Base-by-base conservation (phyloP, 1,284 basidiomycete genomes). In the Phenoliferia sp. region DNA sequence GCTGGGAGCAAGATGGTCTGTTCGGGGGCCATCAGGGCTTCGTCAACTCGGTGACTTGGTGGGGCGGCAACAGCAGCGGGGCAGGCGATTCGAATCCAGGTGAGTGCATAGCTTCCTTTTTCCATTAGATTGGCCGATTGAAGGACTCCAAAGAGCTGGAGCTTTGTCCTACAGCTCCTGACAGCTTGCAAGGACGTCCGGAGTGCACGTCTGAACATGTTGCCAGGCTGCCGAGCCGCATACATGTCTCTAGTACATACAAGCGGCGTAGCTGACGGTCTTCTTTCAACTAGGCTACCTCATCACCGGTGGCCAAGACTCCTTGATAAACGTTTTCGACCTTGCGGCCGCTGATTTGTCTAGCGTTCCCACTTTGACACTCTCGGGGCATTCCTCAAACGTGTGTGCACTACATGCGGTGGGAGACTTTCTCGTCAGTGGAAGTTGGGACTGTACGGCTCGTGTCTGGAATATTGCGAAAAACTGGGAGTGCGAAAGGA, bases 371-470 rank as follows among this genome's bases (percentile, higher is more conserved):
- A 76, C 77, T 1, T n/a, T 59, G 7, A 76, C 75, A 1, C 70
- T 81, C 34, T 65, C 80, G 28, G 96, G 95, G 34, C 96, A 99
- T 79, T 84, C 85, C 4, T 87, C 89, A 66, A 99, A 99, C 76
- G 85, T 99, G n/a, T 98, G 95, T 79, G 85, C 92, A 32, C 82
- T 99, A 68, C 85, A 92, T 76, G 84, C 85, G 3, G 85, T 85
- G 22, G 90, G 91, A 5, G n/a, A 52, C 9, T 19, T 35, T 16
- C 82, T 86, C 61, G 87, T 94, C 63, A 94, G 92, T 22, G 95
- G 94, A 28, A 95, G 92, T 69, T 99, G 95, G 95, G 96, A 99
- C 80, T 88, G 91, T 74, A 94, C 94, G 0, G 95, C 92, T 33
- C 90, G 91, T 79, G 87, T 99, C 0, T 99, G 96, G 96, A 32